A percentile compares a stretch with the other conserved stretches of the same genome.
phyloP scores from a whole-genome alignment of 202 grass and related monocot genomes.

The Bolboschoenoplectus hybrid region DNA sequence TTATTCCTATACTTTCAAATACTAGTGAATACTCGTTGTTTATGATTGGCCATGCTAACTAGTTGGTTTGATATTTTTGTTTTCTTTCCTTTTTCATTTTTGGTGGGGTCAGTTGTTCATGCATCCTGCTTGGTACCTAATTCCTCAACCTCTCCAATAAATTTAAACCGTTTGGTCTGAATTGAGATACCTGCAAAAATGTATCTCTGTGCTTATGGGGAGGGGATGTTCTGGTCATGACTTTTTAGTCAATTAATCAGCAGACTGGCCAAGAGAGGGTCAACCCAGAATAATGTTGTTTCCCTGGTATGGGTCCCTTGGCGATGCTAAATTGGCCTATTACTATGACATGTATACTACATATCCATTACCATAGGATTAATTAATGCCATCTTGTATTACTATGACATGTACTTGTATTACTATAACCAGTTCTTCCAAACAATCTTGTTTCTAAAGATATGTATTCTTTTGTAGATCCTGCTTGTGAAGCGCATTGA shows the following conservation, averaged over 20 bases:
- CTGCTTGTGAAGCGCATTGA: slow-evolving; percentile 90
- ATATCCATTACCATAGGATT: background rate
- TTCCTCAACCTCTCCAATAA: background rate
- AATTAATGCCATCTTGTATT: background rate
- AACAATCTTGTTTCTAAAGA: background rate
- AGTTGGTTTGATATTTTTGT: background rate
- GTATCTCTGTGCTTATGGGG: background rate
- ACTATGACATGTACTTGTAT: background rate
- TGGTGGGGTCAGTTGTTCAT: background rate
- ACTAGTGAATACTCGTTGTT: background rate
- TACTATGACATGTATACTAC: background rate
- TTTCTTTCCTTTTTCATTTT: background rate
- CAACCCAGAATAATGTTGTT: background rate
- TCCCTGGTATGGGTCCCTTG: no score
- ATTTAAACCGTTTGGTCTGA: background rate
- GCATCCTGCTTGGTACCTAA: background rate
- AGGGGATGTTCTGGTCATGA: background rate
- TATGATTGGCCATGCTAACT: background rate
- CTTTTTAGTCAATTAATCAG: background rate
- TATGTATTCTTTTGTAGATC: slow-evolving; percentile 55
- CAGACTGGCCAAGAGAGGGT: background rate
- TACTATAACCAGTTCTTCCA: background rate
- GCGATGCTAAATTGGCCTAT: background rate
- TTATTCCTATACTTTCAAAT: background rate
- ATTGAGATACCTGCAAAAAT: background rate